Conservation (phyloP, 73 alveolate species). For the Tetrahymena malaccensis region DNA sequence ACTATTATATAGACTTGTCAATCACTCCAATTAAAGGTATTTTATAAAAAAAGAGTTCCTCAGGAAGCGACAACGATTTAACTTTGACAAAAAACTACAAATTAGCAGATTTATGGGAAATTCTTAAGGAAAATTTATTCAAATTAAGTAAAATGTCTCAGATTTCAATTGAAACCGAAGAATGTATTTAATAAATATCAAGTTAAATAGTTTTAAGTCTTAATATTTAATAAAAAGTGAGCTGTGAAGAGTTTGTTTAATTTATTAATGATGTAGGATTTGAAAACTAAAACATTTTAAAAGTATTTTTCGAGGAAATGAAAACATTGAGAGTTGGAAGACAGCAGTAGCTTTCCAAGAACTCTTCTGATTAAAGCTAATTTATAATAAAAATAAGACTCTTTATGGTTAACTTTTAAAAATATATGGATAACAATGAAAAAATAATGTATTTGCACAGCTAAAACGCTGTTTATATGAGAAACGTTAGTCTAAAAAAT, state of each 20-base stretch:
- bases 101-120: not conserved
- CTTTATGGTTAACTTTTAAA: not conserved
- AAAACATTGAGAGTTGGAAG: not conserved
- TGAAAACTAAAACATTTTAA: not conserved
- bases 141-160: not conserved
- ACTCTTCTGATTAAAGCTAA: not conserved
- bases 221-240: not conserved
- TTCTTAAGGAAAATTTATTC: not conserved
- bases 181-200: not conserved
- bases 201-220: not conserved
- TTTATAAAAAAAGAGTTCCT: not conserved
- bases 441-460: not conserved
- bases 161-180: not conserved
- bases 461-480: not conserved
- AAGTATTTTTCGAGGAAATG: not conserved
- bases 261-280: not conserved
- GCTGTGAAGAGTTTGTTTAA: not conserved
- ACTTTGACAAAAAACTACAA: not conserved
- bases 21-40: not conserved
- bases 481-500: not conserved
- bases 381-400: not conserved
- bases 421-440: not conserved
- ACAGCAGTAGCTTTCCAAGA: not conserved
- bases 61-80: not conserved
- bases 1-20: not conserved